Evolutionary conservation across 805 yeast genomes (phyloP).

Genomic region (Nematodospora valgi): DNA sequence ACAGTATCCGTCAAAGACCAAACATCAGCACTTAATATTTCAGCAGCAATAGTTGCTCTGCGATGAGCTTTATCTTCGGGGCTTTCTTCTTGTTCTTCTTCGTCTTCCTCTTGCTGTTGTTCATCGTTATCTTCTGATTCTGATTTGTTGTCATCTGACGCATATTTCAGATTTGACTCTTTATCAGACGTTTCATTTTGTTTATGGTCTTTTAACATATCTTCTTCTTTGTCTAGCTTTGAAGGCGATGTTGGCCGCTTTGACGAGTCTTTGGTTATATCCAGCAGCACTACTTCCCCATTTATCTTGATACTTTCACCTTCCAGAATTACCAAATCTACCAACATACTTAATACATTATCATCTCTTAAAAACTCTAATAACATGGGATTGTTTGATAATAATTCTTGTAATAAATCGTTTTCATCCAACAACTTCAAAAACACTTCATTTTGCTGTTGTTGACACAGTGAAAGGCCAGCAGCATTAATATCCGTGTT

Average conservation of each 20-base stretch:
- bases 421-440: slow-evolving; percentile 38
- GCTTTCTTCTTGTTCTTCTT: slow-evolving; percentile 29
- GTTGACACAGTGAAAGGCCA: slow-evolving; percentile 16
- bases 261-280: not conserved
- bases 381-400: slow-evolving; percentile 39
- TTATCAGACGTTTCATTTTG: slow-evolving; percentile 1
- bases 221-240: slow-evolving; percentile 6
- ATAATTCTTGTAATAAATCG: slow-evolving; percentile 41
- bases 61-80: slow-evolving; percentile 34
- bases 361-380: slow-evolving; percentile 42
- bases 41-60: slow-evolving; percentile 62
- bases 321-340: slow-evolving; percentile 35
- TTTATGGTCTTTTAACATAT: slow-evolving; percentile 3
- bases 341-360: slow-evolving; percentile 31
- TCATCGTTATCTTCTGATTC: slow-evolving; percentile 7
- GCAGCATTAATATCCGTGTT: no score
- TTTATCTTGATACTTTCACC: slow-evolving; percentile 55
- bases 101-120: slow-evolving; percentile 11
- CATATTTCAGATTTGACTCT: slow-evolving; percentile 4
- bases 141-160: slow-evolving; percentile 1
- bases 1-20: slow-evolving; percentile 92
- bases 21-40: slow-evolving; percentile 84
- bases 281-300: slow-evolving; percentile 28
- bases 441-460: slow-evolving; percentile 20
- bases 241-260: no score